phyloP scores from a whole-genome alignment of 805 yeast genomes.

The Geotrichum ghanense region DNA sequence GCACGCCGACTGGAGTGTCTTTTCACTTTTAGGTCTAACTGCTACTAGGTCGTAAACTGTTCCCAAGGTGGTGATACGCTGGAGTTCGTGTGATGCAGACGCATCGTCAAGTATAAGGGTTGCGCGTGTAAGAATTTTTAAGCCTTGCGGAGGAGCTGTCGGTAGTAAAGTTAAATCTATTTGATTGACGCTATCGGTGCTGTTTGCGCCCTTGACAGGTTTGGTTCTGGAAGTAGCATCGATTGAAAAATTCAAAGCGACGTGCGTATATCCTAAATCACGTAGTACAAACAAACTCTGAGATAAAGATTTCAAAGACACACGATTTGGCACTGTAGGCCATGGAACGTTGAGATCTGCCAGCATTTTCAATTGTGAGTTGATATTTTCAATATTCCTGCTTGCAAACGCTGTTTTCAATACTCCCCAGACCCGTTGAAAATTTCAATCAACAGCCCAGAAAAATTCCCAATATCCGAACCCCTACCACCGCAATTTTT shows the following conservation, averaged over 20 bases:
- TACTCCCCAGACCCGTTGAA: too few species aligned
- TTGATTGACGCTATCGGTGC: conserved; percentile 8
- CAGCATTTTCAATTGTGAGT: conserved; percentile 22
- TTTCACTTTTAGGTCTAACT: conserved; percentile 70
- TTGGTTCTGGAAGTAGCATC: background rate
- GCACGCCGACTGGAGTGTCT: conserved; percentile 63
- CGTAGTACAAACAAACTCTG: conserved; percentile 18
- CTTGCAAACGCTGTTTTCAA: too few species aligned
- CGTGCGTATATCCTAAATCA: conserved; percentile 52
- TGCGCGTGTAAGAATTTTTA: conserved; percentile 53
- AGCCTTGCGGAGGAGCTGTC: conserved; percentile 26
- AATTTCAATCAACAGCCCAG: too few species aligned
- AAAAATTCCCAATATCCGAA: too few species aligned
- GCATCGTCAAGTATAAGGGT: conserved; percentile 73
- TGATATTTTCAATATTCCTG: too few species aligned
- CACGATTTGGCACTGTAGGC: conserved; percentile 17
- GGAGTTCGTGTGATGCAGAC: conserved; percentile 42
- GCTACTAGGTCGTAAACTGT: conserved; percentile 68
- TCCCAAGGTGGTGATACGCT: conserved; percentile 35
- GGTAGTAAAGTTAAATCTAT: conserved; percentile 23
- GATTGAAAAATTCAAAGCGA: conserved; percentile 53
- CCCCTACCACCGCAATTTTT: too few species aligned
- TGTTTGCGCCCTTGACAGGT: conserved; percentile 16
- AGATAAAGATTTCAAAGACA: conserved; percentile 8
- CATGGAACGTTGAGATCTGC: conserved; percentile 28